Evolutionary conservation across 768 basidiomycete species (phyloP).

Genomic region (Leccinellum luteum): DNA sequence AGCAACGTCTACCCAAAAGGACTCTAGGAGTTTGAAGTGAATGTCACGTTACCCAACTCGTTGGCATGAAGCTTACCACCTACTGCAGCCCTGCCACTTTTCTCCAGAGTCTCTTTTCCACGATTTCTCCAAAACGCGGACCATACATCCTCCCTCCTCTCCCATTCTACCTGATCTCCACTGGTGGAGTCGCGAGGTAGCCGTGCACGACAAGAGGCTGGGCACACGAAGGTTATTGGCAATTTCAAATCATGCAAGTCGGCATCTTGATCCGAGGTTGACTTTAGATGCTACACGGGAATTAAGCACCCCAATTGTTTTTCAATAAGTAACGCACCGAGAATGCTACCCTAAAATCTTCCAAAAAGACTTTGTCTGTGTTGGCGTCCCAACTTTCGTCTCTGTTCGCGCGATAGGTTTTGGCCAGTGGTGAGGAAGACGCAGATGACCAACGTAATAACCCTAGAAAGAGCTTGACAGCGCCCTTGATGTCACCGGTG

Average conservation of each 20-base stretch:
- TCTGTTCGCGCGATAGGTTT: slow-evolving; percentile 12
- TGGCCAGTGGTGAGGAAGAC: slow-evolving; percentile 16
- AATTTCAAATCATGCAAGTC: slow-evolving; percentile 49
- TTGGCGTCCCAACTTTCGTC: slow-evolving; percentile 33
- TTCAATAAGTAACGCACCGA: slow-evolving; percentile 47
- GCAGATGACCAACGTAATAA: slow-evolving; percentile 53
- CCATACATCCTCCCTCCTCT: slow-evolving; percentile 66
- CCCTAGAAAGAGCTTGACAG: slow-evolving; percentile 74
- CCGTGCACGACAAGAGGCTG: slow-evolving; percentile 54
- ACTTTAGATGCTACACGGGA: slow-evolving; percentile 62
- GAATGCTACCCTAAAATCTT: slow-evolving; percentile 88
- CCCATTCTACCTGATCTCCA: slow-evolving; percentile 54
- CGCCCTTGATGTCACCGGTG: slow-evolving; percentile 76
- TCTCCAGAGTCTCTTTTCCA: slow-evolving; percentile 55
- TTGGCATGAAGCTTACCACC: slow-evolving; percentile 45
- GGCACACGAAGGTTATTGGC: slow-evolving; percentile 65
- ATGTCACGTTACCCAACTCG: neutral
- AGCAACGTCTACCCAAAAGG: slow-evolving; percentile 73
- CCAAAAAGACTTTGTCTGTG: slow-evolving; percentile 70
- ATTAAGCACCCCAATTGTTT: neutral
- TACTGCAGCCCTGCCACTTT: slow-evolving; percentile 57
- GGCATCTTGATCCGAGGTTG: slow-evolving; percentile 48
- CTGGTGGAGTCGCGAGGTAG: slow-evolving; percentile 49
- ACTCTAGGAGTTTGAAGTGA: slow-evolving; percentile 42
- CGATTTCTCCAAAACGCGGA: slow-evolving; percentile 50